A percentile compares a stretch with the other conserved stretches of the same genome.
Conservation (phyloP, 2,329 filamentous ascomycete species). For the Beauveria australis region DNA sequence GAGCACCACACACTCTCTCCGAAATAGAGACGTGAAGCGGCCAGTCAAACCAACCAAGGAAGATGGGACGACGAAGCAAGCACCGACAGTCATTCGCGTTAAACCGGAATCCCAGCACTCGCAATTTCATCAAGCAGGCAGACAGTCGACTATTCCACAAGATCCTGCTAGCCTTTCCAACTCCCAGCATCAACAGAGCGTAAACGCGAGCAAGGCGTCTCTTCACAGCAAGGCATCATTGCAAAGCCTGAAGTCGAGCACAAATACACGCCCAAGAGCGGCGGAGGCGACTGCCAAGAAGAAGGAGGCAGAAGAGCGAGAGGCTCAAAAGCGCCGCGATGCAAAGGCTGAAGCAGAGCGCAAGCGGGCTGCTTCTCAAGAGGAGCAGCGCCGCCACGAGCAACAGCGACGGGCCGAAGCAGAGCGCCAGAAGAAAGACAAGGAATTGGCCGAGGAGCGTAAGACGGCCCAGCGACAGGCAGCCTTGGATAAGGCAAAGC, state of each 20-base stretch:
- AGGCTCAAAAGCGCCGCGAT: conserved; percentile 69
- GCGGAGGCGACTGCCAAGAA: conserved; percentile 70
- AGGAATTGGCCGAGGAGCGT: conserved; percentile 56
- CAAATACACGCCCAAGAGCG: conserved; percentile 59
- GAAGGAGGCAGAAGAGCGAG: conserved; percentile 77
- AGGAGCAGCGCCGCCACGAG: conserved; percentile 56
- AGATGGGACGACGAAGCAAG: conserved; percentile 52
- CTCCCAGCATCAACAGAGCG: conserved; percentile 38
- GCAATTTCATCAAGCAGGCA: conserved; percentile 50
- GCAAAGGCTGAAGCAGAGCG: conserved; percentile 75
- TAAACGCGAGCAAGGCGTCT: conserved; percentile 60
- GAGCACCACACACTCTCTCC: conserved; percentile 38
- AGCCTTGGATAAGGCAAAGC: conserved; percentile 56
- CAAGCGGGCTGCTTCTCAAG: conserved; percentile 59
- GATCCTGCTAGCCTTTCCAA: conserved; percentile 28
- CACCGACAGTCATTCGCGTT: conserved; percentile 62
- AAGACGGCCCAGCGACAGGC: conserved; percentile 58
- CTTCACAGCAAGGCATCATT: conserved; percentile 49
- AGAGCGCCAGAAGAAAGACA: conserved; percentile 53
- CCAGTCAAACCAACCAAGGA: conserved; percentile 58
- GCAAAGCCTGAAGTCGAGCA: conserved; percentile 56
- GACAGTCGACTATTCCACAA: conserved; percentile 49
- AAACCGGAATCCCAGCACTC: conserved; percentile 57
- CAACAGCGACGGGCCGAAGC: conserved; percentile 51
- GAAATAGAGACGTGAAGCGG: conserved; percentile 47